Evolutionary conservation across 768 basidiomycete species (phyloP).

Genomic region (Macrolepiota albuminosa): DNA sequence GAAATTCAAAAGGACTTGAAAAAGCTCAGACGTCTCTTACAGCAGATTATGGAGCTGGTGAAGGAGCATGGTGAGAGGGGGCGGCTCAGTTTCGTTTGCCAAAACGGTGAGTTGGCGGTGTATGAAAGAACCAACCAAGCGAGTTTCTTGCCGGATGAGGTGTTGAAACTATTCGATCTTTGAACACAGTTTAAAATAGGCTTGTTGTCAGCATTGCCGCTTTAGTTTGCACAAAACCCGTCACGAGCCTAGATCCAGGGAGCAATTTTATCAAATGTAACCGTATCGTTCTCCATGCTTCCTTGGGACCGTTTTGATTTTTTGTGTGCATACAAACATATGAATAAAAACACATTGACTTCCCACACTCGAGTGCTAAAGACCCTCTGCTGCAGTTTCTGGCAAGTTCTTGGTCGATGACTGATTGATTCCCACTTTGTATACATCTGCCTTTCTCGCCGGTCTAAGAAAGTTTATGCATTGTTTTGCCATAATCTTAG

Average conservation of each 20-base stretch:
- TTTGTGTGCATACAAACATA: background rate
- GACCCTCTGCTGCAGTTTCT: background rate
- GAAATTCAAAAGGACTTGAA: slow-evolving; percentile 29
- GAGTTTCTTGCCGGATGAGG: slow-evolving; percentile 41
- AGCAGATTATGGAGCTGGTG: slow-evolving; percentile 43
- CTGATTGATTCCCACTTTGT: too few relatives aligned
- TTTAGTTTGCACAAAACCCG: background rate
- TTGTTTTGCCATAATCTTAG: too few relatives aligned
- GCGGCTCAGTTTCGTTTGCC: slow-evolving; percentile 52
- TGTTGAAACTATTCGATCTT: slow-evolving; percentile 29
- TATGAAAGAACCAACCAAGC: slow-evolving; percentile 41
- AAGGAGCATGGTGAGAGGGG: slow-evolving; percentile 47
- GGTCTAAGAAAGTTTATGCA: too few relatives aligned
- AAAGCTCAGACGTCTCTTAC: slow-evolving; percentile 34
- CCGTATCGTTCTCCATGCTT: background rate
- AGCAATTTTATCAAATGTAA: background rate
- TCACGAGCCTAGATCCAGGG: background rate
- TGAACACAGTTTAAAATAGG: background rate
- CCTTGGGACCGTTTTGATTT: background rate
- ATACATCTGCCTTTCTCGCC: too few relatives aligned
- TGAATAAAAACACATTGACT: background rate
- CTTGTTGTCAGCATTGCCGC: background rate
- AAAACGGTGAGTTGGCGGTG: slow-evolving; percentile 39
- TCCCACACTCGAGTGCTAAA: background rate
- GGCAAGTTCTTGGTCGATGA: too few relatives aligned